Conservation (phyloP, 768 basidiomycete species). For the Lactifluus echinatus region DNA sequence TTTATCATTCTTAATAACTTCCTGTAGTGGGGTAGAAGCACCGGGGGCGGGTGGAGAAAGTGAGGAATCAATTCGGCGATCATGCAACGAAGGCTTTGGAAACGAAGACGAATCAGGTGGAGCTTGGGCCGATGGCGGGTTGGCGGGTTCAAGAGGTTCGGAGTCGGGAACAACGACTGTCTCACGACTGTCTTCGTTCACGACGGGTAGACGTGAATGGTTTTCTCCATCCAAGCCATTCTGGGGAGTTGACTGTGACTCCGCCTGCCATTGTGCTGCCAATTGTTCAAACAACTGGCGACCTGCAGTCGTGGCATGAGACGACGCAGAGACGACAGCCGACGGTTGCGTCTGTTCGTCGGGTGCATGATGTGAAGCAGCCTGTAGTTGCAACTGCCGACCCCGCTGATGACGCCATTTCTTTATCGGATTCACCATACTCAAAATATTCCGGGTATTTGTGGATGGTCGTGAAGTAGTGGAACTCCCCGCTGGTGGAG, state of each 20-base stretch:
- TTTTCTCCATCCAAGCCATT: neutral
- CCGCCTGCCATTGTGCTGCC: neutral
- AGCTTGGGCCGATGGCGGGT: slow-evolving; percentile 1
- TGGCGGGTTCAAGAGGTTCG: slow-evolving; percentile 38
- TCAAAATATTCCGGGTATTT: slow-evolving; percentile 27
- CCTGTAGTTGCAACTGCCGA: slow-evolving; percentile 1
- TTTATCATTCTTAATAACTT: slow-evolving; percentile 12
- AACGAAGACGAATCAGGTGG: neutral
- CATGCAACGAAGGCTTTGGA: neutral
- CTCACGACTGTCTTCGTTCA: slow-evolving; percentile 16
- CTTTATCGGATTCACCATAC: slow-evolving; percentile 30
- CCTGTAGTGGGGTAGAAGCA: neutral
- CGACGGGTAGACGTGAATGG: neutral
- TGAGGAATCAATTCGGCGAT: neutral
- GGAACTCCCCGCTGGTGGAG: neutral
- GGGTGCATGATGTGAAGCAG: neutral
- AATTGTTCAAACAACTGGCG: slow-evolving; percentile 7
- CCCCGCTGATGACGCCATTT: slow-evolving; percentile 18
- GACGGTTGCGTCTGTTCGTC: slow-evolving; percentile 25
- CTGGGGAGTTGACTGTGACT: neutral
- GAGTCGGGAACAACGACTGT: slow-evolving; percentile 58
- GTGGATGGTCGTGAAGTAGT: slow-evolving; percentile 18
- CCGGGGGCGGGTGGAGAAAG: neutral
- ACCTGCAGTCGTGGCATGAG: slow-evolving; percentile 4
- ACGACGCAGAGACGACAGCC: slow-evolving; percentile 5